phyloP scores from a whole-genome alignment of 1,284 basidiomycete genomes.

The Irpex rosettiformis region DNA sequence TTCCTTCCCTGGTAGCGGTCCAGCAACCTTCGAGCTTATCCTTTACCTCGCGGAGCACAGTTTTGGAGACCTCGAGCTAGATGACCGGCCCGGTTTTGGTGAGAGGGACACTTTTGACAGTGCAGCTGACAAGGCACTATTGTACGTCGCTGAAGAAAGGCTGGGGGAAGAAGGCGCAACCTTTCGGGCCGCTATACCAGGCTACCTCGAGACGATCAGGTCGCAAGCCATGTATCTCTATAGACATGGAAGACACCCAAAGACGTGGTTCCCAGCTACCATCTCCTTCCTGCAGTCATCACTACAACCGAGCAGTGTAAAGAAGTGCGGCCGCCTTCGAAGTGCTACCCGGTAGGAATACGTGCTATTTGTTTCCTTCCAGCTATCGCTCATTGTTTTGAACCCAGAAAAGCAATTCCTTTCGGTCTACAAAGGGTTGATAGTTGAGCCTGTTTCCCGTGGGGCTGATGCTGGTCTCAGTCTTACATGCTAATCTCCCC shows the following conservation, averaged over 20 bases:
- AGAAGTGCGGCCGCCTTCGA: neutral
- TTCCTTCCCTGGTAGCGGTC: neutral
- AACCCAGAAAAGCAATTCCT: neutral
- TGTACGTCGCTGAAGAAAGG: neutral
- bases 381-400: neutral
- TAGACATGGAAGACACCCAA: neutral
- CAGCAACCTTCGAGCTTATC: neutral
- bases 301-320: neutral
- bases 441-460: neutral
- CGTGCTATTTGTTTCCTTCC: neutral
- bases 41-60: neutral
- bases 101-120: neutral
- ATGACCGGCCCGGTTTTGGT: neutral
- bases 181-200: neutral
- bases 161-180: neutral
- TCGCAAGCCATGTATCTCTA: slow-evolving; percentile 2
- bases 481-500: neutral
- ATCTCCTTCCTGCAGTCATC: neutral
- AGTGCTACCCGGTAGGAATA: neutral
- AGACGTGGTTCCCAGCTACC: neutral
- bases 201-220: neutral
- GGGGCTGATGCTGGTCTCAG: neutral
- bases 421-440: neutral
- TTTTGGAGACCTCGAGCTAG: neutral
- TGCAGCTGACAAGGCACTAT: neutral